phyloP scores from a whole-genome alignment of 441 rosid species.

The Rhodomyrtus psidioides region DNA sequence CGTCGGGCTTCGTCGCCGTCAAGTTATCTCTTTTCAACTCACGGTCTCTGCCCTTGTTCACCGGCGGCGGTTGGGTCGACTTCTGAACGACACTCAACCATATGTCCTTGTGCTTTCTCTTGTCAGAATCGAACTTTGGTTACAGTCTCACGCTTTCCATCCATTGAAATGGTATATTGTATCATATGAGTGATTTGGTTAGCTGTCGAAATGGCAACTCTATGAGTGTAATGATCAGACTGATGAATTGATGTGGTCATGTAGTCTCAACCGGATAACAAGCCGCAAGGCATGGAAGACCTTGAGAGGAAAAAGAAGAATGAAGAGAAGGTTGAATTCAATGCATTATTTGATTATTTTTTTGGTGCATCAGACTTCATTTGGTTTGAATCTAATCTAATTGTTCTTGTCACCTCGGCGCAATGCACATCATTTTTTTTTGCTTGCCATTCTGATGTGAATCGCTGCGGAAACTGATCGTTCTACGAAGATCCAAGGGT shows the following conservation, averaged over 20 bases:
- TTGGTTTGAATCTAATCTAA: neutral
- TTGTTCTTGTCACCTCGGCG: neutral
- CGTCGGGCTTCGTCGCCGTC: neutral
- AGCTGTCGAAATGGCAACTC: neutral
- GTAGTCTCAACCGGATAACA: conserved; percentile 44
- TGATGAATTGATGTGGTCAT: neutral
- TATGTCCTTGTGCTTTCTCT: neutral
- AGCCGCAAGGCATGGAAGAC: conserved; percentile 45
- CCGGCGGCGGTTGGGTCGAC: neutral
- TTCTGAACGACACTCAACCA: neutral
- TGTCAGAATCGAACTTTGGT: neutral
- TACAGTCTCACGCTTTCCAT: neutral
- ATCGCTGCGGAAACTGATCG: too few species aligned
- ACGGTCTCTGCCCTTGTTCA: neutral
- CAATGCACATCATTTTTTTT: neutral
- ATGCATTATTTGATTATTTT: neutral
- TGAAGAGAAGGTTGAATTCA: conserved; percentile 57
- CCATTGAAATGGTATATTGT: neutral
- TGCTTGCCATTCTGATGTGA: too few species aligned
- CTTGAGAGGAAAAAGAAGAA: conserved; percentile 86
- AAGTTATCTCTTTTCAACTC: neutral
- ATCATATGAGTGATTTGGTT: neutral
- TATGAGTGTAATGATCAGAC: neutral
- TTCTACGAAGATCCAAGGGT: too few species aligned
- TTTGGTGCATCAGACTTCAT: neutral